Percentiles rank a stretch among this genome's conserved stretches.
These are phyloP conservation scores for Umbelopsis sp. DNA, from an alignment of 192 early-diverging fungal genomes.

Conservation along the genomic window DNA sequence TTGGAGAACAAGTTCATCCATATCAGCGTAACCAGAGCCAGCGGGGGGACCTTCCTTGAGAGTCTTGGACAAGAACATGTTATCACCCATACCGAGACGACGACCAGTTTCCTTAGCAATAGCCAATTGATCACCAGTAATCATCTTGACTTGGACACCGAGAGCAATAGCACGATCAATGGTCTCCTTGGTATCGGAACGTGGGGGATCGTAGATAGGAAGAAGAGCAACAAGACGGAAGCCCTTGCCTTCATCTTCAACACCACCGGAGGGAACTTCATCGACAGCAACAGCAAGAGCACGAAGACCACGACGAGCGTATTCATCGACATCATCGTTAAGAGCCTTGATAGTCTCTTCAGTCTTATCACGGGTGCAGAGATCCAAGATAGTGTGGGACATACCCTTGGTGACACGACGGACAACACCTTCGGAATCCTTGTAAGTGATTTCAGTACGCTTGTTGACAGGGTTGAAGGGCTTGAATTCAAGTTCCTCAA, in stretches of 20 bases:
- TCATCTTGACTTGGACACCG: conserved; percentile 91
- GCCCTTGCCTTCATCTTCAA: conserved; percentile 64
- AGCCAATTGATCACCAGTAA: conserved; percentile 90
- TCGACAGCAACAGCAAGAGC: conserved; percentile 77
- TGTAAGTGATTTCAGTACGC: conserved; percentile 76
- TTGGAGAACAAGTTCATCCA: conserved; percentile 63
- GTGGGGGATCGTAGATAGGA: conserved; percentile 78
- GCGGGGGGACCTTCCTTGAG: conserved; percentile 67
- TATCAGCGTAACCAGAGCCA: conserved; percentile 54
- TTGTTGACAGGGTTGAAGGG: conserved; percentile 81
- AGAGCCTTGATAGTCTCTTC: conserved; percentile 51
- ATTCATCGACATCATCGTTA: conserved; percentile 66
- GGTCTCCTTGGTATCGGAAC: conserved; percentile 80
- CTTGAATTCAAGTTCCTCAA: conserved; percentile 67
- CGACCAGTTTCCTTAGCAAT: conserved; percentile 85
- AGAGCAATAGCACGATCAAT: conserved; percentile 74
- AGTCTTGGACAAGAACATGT: conserved; percentile 69
- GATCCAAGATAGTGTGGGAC: conserved; percentile 73
- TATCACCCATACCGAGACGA: conserved; percentile 70
- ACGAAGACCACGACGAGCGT: conserved; percentile 69
- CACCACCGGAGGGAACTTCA: conserved; percentile 59
- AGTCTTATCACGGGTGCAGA: conserved; percentile 72
- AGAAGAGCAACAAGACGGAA: conserved; percentile 73
- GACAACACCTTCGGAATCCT: conserved; percentile 61
- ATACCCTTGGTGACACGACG: conserved; percentile 77